Base-by-base conservation (phyloP, 2,329 filamentous ascomycete species). In the Aureobasidium sp. region DNA sequence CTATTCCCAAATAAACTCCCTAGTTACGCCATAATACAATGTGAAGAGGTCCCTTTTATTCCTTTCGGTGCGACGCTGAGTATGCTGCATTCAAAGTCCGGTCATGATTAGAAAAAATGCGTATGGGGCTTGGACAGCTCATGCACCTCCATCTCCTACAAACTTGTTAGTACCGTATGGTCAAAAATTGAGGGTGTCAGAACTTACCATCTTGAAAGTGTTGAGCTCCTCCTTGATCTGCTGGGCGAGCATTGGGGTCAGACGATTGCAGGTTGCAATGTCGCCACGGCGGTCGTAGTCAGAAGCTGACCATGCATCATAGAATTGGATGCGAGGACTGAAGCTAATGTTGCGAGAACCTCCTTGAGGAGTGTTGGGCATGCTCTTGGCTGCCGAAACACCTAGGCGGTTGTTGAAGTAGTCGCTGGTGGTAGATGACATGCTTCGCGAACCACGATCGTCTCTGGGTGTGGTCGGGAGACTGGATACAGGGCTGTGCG, bases 151-250 rank as follows among this genome's bases (percentile, higher is more conserved):
- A 99, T 99, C 80, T 99, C 94, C 94, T 97, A 15, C 17, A 12
- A 11, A n/a, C 19, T 17, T 48, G 68, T 84, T 74, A 83, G 79
- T 67, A 65, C 53, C 49, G 35, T 39, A 7, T 22, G 4, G 17
- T 1, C 12, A 6, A 11, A 17, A 11, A 24, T 2, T 12, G 5
- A 27, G n/a, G 27, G 15, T 48, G 37, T 60, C 39, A 53, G 31
- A 22, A 77, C 86, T 65, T 79, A 94, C 91, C 94, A 99, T 99
- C 76, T 99, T 99, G 82, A 99, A 99, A 69, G 87, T 95, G 78
- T 99, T 99, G 69, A 99, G 84, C 78, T 99, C 94, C 78, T 99
- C 94, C 78, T 97, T 97, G 78, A 99, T 99, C 75, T 99, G 94
- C 77, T 99, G 94, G 49, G 94, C 94, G 66, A 99, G 84, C 83